phyloP scores from a whole-genome alignment of 148 eudicot genomes.

The Selenicereus undatus region DNA sequence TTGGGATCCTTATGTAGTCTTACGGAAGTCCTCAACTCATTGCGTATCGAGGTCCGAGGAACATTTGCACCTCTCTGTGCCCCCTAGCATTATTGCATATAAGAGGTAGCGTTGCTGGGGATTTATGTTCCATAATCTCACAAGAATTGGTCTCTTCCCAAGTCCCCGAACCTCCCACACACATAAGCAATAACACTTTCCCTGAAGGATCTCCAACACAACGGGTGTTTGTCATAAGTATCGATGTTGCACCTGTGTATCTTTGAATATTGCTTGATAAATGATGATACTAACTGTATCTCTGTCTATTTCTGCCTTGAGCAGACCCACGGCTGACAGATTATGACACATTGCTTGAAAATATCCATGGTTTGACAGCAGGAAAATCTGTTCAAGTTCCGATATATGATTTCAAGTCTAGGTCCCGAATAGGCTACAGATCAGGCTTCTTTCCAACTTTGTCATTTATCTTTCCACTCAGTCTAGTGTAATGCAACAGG shows the following conservation, averaged over 20 bases:
- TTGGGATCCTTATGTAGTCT: background rate
- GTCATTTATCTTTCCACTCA: background rate
- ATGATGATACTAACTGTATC: slow-evolving; percentile 18
- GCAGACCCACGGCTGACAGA: slow-evolving; percentile 97
- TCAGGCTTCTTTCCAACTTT: slow-evolving; percentile 14
- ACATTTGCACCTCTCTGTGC: background rate
- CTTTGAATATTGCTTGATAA: background rate
- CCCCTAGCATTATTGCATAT: background rate
- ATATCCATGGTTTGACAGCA: slow-evolving; percentile 63
- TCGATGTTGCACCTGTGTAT: background rate
- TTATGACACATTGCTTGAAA: slow-evolving; percentile 88
- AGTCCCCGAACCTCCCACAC: background rate
- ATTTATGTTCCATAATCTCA: background rate
- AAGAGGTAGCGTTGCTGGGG: background rate
- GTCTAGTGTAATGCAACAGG: background rate
- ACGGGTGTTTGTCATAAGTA: background rate
- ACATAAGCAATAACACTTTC: background rate
- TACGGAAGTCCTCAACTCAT: background rate
- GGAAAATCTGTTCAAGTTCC: slow-evolving; percentile 91
- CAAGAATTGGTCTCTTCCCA: background rate
- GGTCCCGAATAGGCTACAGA: slow-evolving; percentile 93
- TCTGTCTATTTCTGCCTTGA: slow-evolving; percentile 24
- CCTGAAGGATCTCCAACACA: background rate
- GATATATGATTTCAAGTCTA: slow-evolving; percentile 86
- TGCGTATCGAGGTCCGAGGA: background rate